Conservation (phyloP, 1,139 yeast genomes). For the Pichia sp. region DNA sequence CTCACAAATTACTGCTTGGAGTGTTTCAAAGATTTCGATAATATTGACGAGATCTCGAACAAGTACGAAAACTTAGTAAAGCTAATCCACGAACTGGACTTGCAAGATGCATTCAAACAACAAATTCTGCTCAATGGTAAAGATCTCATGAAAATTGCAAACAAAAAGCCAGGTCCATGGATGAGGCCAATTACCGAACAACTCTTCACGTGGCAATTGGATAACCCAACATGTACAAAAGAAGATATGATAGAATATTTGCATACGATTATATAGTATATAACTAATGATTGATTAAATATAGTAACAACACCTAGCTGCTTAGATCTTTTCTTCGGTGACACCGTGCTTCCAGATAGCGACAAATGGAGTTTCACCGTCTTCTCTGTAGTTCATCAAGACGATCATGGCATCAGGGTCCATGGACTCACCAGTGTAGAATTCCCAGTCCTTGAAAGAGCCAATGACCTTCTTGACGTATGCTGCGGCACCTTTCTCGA, state of each 20-base stretch:
- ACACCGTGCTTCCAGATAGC: constrained; percentile 99
- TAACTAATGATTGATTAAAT: constrained; percentile 1
- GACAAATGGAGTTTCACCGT: constrained; percentile 96
- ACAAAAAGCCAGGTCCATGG: constrained; percentile 83
- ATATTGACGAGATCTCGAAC: constrained; percentile 5
- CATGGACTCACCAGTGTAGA: constrained; percentile 99
- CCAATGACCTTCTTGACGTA: constrained; percentile 94
- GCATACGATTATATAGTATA: constrained; percentile 23
- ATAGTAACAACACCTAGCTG: neutral
- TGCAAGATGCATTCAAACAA: constrained; percentile 42
- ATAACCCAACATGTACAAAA: constrained; percentile 52
- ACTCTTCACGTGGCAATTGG: constrained; percentile 70
- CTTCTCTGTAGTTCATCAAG: constrained; percentile 99
- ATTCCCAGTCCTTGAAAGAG: constrained; percentile 98
- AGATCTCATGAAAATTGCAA: constrained; percentile 47
- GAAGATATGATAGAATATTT: constrained; percentile 53
- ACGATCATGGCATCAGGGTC: constrained; percentile 99
- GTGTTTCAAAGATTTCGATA: constrained; percentile 18
- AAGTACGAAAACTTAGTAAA: constrained; percentile 17
- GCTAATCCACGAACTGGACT: constrained; percentile 31
- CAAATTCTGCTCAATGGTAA: constrained; percentile 70
- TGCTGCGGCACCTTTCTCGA: constrained; percentile 95
- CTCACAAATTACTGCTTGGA: constrained; percentile 25
- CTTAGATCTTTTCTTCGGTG: constrained; percentile 76
- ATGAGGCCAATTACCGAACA: constrained; percentile 52